phyloP scores from a whole-genome alignment of 2,329 filamentous ascomycete species.

The Xylaria sp. region DNA sequence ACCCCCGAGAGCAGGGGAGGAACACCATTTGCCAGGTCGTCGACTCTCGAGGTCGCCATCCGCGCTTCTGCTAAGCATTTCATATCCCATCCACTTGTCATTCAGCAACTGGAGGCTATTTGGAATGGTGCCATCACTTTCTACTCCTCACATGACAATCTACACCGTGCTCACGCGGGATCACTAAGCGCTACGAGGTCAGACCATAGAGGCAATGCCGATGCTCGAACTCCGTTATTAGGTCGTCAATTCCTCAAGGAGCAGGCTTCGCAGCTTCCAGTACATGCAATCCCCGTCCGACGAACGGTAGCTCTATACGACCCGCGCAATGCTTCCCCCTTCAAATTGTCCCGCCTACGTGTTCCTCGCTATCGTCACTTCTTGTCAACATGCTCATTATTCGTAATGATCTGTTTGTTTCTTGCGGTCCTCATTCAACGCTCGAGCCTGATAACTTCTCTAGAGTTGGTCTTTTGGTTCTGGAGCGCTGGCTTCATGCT shows the following conservation, averaged over 20 bases:
- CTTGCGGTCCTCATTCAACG: conserved; percentile 78
- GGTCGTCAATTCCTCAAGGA: conserved; percentile 44
- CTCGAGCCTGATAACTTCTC: conserved; percentile 77
- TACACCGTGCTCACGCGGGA: conserved; percentile 67
- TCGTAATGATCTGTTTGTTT: conserved; percentile 83
- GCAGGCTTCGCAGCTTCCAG: conserved; percentile 39
- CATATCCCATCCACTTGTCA: conserved; percentile 86
- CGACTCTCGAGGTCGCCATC: conserved; percentile 91
- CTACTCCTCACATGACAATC: conserved; percentile 82
- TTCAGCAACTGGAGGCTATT: conserved; percentile 94
- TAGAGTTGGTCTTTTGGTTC: conserved; percentile 94
- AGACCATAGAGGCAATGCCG: conserved; percentile 44
- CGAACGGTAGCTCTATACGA: conserved; percentile 88
- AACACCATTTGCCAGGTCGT: conserved; percentile 74
- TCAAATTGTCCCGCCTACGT: conserved; percentile 88
- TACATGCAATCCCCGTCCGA: conserved; percentile 55
- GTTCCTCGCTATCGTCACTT: conserved; percentile 92
- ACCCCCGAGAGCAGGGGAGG: conserved; percentile 48
- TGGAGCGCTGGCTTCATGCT: conserved; percentile 98
- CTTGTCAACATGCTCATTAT: conserved; percentile 85
- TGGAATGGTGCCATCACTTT: conserved; percentile 97
- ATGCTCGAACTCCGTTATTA: conserved; percentile 59
- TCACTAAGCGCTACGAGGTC: conserved; percentile 32
- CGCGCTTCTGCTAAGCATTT: conserved; percentile 92
- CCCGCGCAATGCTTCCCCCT: conserved; percentile 84